Percentiles rank a stretch among this genome's conserved stretches.
phyloP scores from a whole-genome alignment of 805 yeast genomes.

The Monosporozyma solicola region DNA sequence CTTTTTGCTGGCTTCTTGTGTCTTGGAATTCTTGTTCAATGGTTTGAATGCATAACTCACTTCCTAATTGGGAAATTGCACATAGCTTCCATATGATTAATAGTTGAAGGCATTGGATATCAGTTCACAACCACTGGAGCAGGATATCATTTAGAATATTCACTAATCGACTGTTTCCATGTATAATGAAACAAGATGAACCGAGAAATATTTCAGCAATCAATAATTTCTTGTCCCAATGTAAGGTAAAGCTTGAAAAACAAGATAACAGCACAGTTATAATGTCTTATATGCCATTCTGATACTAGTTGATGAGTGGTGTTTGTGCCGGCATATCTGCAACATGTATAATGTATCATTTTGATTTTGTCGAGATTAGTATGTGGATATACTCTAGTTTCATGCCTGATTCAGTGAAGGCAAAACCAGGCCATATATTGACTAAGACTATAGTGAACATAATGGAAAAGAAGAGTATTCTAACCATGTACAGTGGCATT shows the following conservation, averaged over 20 bases:
- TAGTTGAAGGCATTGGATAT: background rate
- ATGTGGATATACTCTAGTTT: slow-evolving; percentile 58
- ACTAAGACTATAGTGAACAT: slow-evolving; percentile 72
- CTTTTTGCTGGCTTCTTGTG: background rate
- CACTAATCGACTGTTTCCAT: background rate
- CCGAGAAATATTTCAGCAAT: background rate
- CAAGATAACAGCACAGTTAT: background rate
- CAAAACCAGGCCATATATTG: background rate
- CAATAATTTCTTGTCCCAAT: background rate
- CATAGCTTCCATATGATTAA: background rate
- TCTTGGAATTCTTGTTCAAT: background rate
- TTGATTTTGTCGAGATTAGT: slow-evolving; percentile 93
- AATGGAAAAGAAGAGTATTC: slow-evolving; percentile 71
- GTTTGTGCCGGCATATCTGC: slow-evolving; percentile 96
- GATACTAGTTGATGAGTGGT: slow-evolving; percentile 82
- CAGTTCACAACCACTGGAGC: background rate
- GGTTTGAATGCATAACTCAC: background rate
- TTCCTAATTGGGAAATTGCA: background rate
- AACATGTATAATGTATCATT: slow-evolving; percentile 85
- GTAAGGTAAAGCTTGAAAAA: background rate
- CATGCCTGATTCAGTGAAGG: background rate
- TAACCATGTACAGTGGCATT: slow-evolving; percentile 83
- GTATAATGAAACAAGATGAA: background rate
- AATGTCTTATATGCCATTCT: slow-evolving; percentile 56
- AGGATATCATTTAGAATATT: background rate